These are phyloP conservation scores for Chalaropsis ovoidea DNA, from an alignment of 2,329 filamentous ascomycete species.

Conservation along the genomic window DNA sequence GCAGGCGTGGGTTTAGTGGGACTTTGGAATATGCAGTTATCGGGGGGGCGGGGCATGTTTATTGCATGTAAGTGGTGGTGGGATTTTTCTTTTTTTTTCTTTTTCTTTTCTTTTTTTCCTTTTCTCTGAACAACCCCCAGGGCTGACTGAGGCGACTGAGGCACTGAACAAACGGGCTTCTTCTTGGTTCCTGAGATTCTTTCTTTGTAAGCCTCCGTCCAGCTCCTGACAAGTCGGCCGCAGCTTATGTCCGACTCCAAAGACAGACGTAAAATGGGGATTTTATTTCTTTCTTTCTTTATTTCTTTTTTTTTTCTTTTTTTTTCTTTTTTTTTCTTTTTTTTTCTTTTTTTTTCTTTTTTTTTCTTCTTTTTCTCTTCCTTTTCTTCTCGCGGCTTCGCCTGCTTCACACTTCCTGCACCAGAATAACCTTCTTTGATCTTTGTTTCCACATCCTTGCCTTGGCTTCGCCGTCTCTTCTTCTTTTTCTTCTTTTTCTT, in stretches of 20 bases:
- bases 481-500: not conserved
- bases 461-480: not conserved
- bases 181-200: conserved; percentile 6
- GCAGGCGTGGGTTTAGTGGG: not conserved
- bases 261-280: not conserved
- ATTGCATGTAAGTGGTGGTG: not conserved
- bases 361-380: not conserved
- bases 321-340: not conserved
- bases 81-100: not conserved
- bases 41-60: not conserved
- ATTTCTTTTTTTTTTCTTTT: not conserved
- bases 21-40: not conserved
- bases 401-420: too few species aligned
- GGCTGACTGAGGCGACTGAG: too few species aligned
- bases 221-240: not conserved
- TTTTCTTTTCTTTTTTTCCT: not conserved
- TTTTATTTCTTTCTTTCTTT: not conserved
- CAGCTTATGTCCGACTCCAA: not conserved
- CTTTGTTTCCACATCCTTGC: too few species aligned
- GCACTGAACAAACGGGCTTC: not conserved
- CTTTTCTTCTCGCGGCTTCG: not conserved
- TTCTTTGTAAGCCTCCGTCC: not conserved
- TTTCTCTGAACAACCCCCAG: not conserved
- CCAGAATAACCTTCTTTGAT: too few species aligned
- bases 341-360: too few species aligned